Base-by-base conservation (phyloP, 2,329 filamentous ascomycete species). In the Fonsecaea nubica region DNA sequence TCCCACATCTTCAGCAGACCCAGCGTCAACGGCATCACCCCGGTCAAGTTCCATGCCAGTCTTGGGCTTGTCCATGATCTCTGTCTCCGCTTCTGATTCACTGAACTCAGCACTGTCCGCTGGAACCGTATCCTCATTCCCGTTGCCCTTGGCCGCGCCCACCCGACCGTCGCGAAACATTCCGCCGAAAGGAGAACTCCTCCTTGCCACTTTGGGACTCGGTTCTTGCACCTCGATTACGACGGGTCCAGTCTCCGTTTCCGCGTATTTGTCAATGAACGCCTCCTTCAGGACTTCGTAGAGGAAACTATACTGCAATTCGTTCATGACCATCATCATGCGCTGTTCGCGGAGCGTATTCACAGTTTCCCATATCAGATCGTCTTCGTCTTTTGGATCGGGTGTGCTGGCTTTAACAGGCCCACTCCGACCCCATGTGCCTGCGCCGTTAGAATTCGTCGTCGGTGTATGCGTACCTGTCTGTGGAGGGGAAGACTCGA, bases 271-370 rank as follows among this genome's bases (percentile, higher is more conserved):
- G 38, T 91, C 88, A 68, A 87, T 80, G 89, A 91, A 93, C 62
- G 88, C 81, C 76, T 92, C 90, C 59, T 88, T 86, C 74, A 97
- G 78, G 1, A 96, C 92, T 74, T 93, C 88, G 80, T 99, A 98
- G 64, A 99, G 86, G 77, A 98, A 97, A 42, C 87, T 80, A 74
- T 91, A 95, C 77, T 99, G 95, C 56, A 85, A 77, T 73, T 94
- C 91, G 54, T 91, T 90, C 80, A 98, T 95, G 4, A 99, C 95
- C 95, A 99, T 99, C 79, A 90, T 92, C 81, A 92, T 91, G 18
- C 95, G 87, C 82, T 99, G 95, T 77, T 94, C 87, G 53, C 95
- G 87, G 63, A 99, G 84, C 67, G 82, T 80, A 73, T 96, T 90
- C 62, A 99, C 93, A 0, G 91, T 90, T 18, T 90, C 85, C 71